Conservation (phyloP, 441 rosid species). For the Breynia disticha region DNA sequence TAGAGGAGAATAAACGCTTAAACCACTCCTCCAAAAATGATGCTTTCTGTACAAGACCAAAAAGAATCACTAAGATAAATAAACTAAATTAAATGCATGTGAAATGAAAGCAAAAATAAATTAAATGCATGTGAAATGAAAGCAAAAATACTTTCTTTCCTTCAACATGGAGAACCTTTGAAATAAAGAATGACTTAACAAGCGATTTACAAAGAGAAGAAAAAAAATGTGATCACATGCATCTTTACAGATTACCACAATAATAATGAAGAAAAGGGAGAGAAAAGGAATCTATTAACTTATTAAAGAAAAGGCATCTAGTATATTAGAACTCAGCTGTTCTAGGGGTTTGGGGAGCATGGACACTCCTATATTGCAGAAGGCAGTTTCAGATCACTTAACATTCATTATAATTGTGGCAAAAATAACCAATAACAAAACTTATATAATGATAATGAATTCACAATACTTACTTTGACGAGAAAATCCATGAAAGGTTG, state of each 20-base stretch:
- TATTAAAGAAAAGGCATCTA: no score
- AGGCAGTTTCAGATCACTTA: neutral
- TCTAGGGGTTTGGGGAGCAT: no score
- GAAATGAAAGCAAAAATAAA: neutral
- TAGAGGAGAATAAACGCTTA: conserved; percentile 45
- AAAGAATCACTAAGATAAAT: conserved; percentile 1
- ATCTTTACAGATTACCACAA: no score
- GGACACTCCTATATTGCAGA: no score
- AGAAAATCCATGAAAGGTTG: conserved; percentile 65
- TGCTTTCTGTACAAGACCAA: conserved; percentile 47
- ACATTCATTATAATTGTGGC: neutral
- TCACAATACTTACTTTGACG: conserved; percentile 47
- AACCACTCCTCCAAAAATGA: conserved; percentile 80
- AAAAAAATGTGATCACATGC: no score
- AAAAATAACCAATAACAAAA: neutral
- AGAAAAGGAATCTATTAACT: no score
- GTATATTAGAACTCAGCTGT: no score
- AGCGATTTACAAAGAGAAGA: no score
- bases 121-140: no score
- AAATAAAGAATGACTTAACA: no score
- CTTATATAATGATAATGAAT: neutral
- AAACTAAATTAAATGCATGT: neutral
- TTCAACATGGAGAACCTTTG: neutral
- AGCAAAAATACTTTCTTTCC: neutral
- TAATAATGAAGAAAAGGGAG: no score